phyloP scores from a whole-genome alignment of 2,329 filamentous ascomycete species.

The Blastomyces percursus region DNA sequence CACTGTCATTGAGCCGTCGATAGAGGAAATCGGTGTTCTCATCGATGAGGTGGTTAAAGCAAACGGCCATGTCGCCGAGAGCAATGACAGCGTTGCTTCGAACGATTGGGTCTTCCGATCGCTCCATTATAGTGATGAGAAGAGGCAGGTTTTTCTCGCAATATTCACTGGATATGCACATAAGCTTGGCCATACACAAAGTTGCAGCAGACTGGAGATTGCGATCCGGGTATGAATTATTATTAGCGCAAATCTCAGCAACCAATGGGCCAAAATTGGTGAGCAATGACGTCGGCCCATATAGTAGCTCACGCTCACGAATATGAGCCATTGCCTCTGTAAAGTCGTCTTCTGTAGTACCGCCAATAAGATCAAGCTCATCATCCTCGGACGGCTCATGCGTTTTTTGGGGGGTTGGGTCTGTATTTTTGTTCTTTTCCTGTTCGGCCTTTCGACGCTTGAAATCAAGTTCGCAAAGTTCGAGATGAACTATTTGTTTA shows the following conservation, averaged over 20 bases:
- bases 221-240: slow-evolving; percentile 79
- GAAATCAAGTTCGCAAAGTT: slow-evolving; percentile 95
- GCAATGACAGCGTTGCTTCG: slow-evolving; percentile 95
- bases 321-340: slow-evolving; percentile 78
- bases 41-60: slow-evolving; percentile 98
- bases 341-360: slow-evolving; percentile 90
- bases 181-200: slow-evolving; percentile 89
- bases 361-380: slow-evolving; percentile 90
- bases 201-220: slow-evolving; percentile 89
- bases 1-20: slow-evolving; percentile 76
- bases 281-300: slow-evolving; percentile 73
- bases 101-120: slow-evolving; percentile 81
- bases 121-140: slow-evolving; percentile 95
- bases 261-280: slow-evolving; percentile 84
- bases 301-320: slow-evolving; percentile 72
- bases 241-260: slow-evolving; percentile 87
- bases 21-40: slow-evolving; percentile 99
- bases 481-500: slow-evolving; percentile 97
- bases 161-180: slow-evolving; percentile 96
- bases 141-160: slow-evolving; percentile 87
- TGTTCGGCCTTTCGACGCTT: slow-evolving; percentile 69
- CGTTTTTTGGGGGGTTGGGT: slow-evolving; percentile 35
- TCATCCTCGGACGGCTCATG: slow-evolving; percentile 59
- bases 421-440: slow-evolving; percentile 36
- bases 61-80: slow-evolving; percentile 96